Base-by-base conservation (phyloP, 2,329 filamentous ascomycete species). In the Fusarium odoratissimum region DNA sequence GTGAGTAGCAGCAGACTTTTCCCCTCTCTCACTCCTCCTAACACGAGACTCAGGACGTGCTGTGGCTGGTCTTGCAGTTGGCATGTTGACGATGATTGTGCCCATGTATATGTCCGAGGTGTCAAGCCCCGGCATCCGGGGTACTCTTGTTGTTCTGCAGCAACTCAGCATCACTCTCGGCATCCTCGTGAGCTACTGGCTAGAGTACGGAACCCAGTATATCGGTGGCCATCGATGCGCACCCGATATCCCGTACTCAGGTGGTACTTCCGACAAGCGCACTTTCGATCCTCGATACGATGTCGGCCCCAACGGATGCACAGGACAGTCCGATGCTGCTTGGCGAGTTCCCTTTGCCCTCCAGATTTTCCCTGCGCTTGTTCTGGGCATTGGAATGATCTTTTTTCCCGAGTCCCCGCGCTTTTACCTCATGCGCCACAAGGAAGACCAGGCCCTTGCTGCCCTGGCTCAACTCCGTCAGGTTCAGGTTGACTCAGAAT, bases 71-170 rank as follows among this genome's bases (percentile, higher is more conserved):
- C 40, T 56, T 3, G 6, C 52, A 3, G 52, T 56, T 14, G 52
- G 52, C 2, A 76, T 72, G 68, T 59, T 79, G 37, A 79, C 78
- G 17, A 81, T 79, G 79, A 74, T 80, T 31, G 78, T 83, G 48
- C 85, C 82, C 11, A 80, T 83, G 12, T 82, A 82, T 70, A 88
- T 84, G 74, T 82, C 83, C 33, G 85, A 86, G 71, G 82, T 86
- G 8, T 84, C 85, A 1, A 84, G 85, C 2, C 84, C 86, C 2
- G 84, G 85, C 30, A 82, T 86, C 7, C 84, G 86, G 6, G 86
- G 86, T 7, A 82, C 82, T 0, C 79, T 87, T 6, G 82, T 87
- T 0, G 83, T 84, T 1, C 77, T 83, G 5, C 83, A 86, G 52
- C 78, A 81, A 49, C 72, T 85, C 5, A 76, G 73, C 40, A 77